Conservation (phyloP, 2,329 filamentous ascomycete species). For the Fusarium metavorans region DNA sequence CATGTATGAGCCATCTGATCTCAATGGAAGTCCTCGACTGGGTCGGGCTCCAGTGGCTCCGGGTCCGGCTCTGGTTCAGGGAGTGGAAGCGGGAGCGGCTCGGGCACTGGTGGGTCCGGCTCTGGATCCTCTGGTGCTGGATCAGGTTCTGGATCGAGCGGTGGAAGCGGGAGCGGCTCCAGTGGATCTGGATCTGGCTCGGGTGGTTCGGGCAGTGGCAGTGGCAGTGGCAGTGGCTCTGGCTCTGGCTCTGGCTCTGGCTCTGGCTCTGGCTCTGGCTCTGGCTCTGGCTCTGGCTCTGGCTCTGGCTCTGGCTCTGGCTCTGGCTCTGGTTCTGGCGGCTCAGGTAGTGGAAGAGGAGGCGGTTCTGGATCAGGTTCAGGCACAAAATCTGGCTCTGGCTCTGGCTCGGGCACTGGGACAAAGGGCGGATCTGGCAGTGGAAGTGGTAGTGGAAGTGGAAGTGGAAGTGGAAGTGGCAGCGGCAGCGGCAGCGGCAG, state of each 20-base stretch:
- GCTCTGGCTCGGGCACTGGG: background rate
- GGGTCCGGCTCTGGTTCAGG: background rate
- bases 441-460: background rate
- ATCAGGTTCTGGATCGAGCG: background rate
- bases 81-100: background rate
- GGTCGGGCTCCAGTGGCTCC: background rate
- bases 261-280: background rate
- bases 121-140: background rate
- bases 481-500: background rate
- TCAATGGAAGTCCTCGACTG: conserved; percentile 87
- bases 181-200: background rate
- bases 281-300: background rate
- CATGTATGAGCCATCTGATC: conserved; percentile 85
- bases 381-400: background rate
- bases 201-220: background rate
- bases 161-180: background rate
- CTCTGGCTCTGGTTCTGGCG: background rate
- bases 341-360: background rate
- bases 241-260: background rate
- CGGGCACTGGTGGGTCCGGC: background rate
- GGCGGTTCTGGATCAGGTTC: background rate
- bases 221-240: background rate
- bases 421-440: background rate
- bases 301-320: background rate
- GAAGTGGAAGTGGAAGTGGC: background rate